A percentile compares a stretch with the other conserved stretches of the same genome.
Evolutionary conservation across 2,329 filamentous ascomycete genomes (phyloP).

Genomic region (Fusarium zealandicum): DNA sequence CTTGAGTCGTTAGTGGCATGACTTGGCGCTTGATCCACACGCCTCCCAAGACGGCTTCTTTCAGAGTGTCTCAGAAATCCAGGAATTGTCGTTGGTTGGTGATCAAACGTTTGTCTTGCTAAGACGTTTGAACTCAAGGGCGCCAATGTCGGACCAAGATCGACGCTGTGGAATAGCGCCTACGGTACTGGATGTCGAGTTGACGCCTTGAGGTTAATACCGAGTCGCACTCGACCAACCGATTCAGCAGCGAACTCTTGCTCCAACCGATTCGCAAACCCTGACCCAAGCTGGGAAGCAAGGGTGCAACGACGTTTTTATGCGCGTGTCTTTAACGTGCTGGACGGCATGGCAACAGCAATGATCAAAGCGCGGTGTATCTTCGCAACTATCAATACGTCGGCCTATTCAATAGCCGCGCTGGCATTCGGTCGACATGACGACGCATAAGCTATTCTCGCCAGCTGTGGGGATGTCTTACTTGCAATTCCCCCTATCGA

Average conservation of each 20-base stretch:
- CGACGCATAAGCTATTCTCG: not conserved
- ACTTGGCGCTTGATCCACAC: slow-evolving; percentile 27
- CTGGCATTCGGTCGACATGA: not conserved
- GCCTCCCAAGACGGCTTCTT: slow-evolving; percentile 12
- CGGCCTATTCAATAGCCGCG: not conserved
- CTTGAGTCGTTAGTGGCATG: slow-evolving; percentile 22
- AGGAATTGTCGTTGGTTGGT: slow-evolving; percentile 8
- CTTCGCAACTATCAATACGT: not conserved
- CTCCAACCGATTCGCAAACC: no score
- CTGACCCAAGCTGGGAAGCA: no score
- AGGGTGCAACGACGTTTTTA: not conserved
- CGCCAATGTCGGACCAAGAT: not conserved
- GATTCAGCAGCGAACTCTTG: no score
- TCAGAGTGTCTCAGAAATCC: not conserved
- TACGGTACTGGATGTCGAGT: not conserved
- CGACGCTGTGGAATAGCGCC: not conserved
- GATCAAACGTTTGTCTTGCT: not conserved
- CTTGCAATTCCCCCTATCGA: not conserved
- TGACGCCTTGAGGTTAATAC: not conserved
- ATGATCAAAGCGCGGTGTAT: not conserved
- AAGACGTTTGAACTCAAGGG: not conserved
- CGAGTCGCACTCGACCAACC: no score
- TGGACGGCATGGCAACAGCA: not conserved
- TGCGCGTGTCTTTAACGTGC: not conserved
- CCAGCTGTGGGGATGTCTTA: not conserved